Base-by-base conservation (phyloP, 2,329 filamentous ascomycete species). In the Hypoxylon sp. region DNA sequence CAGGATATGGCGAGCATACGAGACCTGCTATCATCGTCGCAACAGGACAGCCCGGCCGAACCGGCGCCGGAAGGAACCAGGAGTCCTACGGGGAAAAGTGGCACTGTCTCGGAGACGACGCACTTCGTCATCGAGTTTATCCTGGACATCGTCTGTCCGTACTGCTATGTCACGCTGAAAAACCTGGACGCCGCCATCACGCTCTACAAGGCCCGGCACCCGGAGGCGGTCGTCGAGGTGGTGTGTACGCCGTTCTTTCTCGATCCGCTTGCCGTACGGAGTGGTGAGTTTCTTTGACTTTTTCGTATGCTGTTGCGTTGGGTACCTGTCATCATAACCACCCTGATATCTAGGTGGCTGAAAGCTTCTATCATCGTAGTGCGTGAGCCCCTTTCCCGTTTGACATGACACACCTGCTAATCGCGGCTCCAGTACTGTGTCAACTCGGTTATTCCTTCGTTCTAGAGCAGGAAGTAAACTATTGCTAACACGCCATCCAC, bases 121-220 rank as follows among this genome's bases (percentile, higher is more conserved):
- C 64, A 71, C 50, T 75, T 83, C 67, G 73, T 73, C 10, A 79
- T 85, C 61, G 80, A 84, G 49, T 74, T 84, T 47, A 81, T 84
- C 67, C 74, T 80, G 37, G 84, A 86, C 70, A 77, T 82, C 6
- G 74, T 83, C 37, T 86, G 84, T 60, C 82, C 83, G 3, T 85
- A 82, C 76, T 84, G 81, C 68, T 86, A 83, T 68, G 76, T 85
- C 61, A 79, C 80, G 59, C 79, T 83, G 64, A 79, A 76, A 58
- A 80, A 78, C 56, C 76, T 86, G 53, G 79, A 83, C 60, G 67
- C 62, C 11, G 82, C 83, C 56, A 82, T 85, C 64, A 71, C 74
- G 20, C 67, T 71, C 5, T 83, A 81, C 70, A 74, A 73, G 56
- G 65, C 72, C 3, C 68, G 67, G 13, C 76, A 83, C 61, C 81